Percentiles rank a stretch among this genome's conserved stretches.
These are phyloP conservation scores for Blastocystis hominis DNA, from an alignment of 352 stramenopile genomes.

Conservation along the genomic window DNA sequence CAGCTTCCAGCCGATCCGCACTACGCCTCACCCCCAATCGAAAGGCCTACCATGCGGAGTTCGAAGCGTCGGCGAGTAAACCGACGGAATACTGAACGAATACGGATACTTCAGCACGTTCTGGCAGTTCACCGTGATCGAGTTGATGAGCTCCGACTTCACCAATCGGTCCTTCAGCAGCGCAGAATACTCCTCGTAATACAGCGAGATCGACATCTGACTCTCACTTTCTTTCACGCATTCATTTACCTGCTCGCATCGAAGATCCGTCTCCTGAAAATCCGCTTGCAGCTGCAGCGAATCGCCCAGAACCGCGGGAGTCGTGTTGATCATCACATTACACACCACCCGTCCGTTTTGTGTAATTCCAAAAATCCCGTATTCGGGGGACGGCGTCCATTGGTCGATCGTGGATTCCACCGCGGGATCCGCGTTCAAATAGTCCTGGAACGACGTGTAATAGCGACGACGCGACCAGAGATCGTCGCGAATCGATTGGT, in stretches of 20 bases:
- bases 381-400: background rate
- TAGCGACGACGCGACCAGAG: background rate
- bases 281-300: background rate
- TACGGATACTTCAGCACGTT: constrained; percentile 8
- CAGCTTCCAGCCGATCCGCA: background rate
- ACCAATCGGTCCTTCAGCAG: constrained; percentile 5
- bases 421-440: background rate
- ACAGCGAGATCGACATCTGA: constrained; percentile 35
- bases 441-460: constrained; percentile 6
- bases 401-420: background rate
- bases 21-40: background rate
- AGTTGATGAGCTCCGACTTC: background rate
- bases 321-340: background rate
- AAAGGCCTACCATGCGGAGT: background rate
- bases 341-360: constrained; percentile 14
- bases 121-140: background rate
- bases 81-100: constrained; percentile 24
- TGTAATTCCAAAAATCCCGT: constrained; percentile 35
- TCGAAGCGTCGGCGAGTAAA: constrained; percentile 9
- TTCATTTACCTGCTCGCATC: background rate
- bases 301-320: background rate
- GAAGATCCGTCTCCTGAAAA: background rate
- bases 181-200: constrained; percentile 40
- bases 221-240: background rate
- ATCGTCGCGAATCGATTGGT: background rate